Evolutionary conservation across 2,329 filamentous ascomycete species (phyloP).

Genomic region (Phyllosticta citrichinensis): DNA sequence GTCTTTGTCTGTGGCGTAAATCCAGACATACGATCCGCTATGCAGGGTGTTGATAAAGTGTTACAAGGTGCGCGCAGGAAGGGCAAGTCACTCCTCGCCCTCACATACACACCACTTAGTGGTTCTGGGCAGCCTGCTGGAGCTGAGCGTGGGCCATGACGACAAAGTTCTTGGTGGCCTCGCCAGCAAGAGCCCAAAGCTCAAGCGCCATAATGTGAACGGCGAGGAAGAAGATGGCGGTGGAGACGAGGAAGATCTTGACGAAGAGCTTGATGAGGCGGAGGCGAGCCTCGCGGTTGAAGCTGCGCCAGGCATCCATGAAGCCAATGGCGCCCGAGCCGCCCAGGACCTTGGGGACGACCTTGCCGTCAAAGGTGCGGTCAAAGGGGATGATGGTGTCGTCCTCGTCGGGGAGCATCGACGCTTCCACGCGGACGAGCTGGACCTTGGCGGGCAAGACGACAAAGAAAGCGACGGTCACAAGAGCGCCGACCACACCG

Average conservation of each 20-base stretch:
- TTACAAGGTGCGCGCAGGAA: too few relatives aligned
- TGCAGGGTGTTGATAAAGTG: too few relatives aligned
- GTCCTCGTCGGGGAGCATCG: conserved; percentile 69
- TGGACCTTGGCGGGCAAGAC: conserved; percentile 72
- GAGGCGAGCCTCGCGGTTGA: conserved; percentile 61
- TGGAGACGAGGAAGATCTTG: conserved; percentile 56
- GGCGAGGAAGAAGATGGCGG: conserved; percentile 36
- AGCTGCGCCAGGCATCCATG: conserved; percentile 68
- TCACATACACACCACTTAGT: not conserved
- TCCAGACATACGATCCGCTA: too few relatives aligned
- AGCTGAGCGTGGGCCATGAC: not conserved
- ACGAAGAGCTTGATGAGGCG: conserved; percentile 64
- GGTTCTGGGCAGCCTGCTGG: conserved; percentile 3
- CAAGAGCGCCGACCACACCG: conserved; percentile 29
- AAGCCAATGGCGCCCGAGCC: conserved; percentile 63
- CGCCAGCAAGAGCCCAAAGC: conserved; percentile 33
- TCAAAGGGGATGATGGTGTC: conserved; percentile 87
- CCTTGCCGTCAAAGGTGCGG: conserved; percentile 68
- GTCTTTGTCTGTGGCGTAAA: too few relatives aligned
- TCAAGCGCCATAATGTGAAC: conserved; percentile 43
- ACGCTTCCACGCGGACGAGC: conserved; percentile 75
- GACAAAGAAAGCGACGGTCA: conserved; percentile 52
- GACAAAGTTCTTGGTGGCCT: not conserved
- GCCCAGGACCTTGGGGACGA: conserved; percentile 63
- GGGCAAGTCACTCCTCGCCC: too few relatives aligned